phyloP scores from a whole-genome alignment of 176 grass and related monocot genomes.

The Leersia perrieri region DNA sequence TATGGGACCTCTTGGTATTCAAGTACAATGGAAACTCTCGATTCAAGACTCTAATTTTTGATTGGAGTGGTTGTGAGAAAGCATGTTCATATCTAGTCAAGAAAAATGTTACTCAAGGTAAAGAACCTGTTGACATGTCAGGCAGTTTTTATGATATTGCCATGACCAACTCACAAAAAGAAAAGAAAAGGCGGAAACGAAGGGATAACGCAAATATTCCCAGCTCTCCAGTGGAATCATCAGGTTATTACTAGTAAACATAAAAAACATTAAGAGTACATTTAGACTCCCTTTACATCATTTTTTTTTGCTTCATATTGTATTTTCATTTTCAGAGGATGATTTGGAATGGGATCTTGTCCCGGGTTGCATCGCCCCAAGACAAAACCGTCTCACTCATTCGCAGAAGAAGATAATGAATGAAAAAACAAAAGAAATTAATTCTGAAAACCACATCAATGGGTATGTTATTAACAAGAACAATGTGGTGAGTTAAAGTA shows the following conservation, averaged over 20 bases:
- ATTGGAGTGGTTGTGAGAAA: slow-evolving; percentile 33
- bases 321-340: neutral
- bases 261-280: neutral
- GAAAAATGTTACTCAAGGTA: neutral
- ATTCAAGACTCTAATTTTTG: slow-evolving; percentile 9
- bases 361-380: neutral
- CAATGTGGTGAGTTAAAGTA: slow-evolving; percentile 23
- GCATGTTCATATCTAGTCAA: neutral
- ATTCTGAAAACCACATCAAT: slow-evolving; percentile 14
- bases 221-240: neutral
- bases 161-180: neutral
- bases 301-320: neutral
- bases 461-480: neutral
- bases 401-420: neutral
- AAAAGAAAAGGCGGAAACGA: neutral
- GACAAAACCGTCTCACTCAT: neutral
- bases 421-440: neutral
- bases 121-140: neutral
- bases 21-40: neutral
- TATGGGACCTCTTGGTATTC: neutral
- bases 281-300: neutral
- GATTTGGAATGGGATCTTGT: neutral
- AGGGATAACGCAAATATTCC: neutral
- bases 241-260: neutral
- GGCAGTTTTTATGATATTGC: neutral